phyloP scores from a whole-genome alignment of 2,329 filamentous ascomycete genomes.

The Lachnellula cervina region DNA sequence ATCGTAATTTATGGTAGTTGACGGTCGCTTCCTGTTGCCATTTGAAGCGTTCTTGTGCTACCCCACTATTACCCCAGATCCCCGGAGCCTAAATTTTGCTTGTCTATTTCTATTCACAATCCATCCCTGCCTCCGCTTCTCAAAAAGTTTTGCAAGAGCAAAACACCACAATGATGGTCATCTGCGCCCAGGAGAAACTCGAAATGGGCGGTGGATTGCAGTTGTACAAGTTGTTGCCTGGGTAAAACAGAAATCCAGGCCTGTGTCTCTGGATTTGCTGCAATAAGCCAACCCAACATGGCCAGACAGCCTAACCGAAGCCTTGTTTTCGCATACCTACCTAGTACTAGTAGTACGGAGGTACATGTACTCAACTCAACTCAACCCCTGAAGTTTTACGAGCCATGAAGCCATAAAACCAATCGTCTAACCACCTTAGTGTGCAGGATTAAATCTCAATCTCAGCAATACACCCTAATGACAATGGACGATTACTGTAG shows the following conservation, averaged over 20 bases:
- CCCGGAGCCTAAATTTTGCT: too few relatives aligned
- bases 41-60: too few relatives aligned
- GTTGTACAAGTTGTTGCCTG: not conserved
- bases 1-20: too few relatives aligned
- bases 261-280: not conserved
- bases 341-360: too few relatives aligned
- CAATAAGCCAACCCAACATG: not conserved
- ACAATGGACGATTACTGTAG: too few relatives aligned
- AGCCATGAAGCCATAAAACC: not conserved
- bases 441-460: not conserved
- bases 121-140: too few relatives aligned
- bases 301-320: not conserved
- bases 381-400: not conserved
- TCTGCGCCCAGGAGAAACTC: not conserved
- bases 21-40: too few relatives aligned
- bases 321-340: not conserved
- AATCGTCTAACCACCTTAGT: not conserved
- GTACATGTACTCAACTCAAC: too few relatives aligned
- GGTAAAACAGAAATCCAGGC: not conserved
- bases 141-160: not conserved
- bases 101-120: too few relatives aligned
- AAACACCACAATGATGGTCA: not conserved
- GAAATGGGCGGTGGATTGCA: not conserved
- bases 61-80: too few relatives aligned
- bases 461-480: not conserved